Evolutionary conservation across 768 basidiomycete species (phyloP), one percentile per base, ranked within the genome.

Genomic region (Naganishia randhawae): DNA sequence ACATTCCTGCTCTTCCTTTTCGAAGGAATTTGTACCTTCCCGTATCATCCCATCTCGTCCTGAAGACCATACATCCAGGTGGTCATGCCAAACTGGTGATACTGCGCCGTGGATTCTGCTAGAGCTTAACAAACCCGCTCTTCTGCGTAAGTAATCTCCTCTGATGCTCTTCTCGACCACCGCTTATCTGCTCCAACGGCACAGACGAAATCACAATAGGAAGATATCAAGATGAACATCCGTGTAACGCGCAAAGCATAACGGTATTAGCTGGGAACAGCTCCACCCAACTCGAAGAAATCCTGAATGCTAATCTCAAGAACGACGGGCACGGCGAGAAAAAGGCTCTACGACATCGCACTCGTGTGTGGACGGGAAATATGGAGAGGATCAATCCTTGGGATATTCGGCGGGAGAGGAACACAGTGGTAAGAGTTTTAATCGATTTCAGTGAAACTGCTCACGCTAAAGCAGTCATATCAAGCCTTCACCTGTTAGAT

Each of bases 161-260:
- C 19, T 31, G n/a, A n/a, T 14, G 14, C 29, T 42, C 19, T 55
- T 5, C 22, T 41, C 27, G n/a, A 39, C 29, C 0, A 4, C 2
- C 22, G 42, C 39, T 39, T 31, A 50, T 27, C 19, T 41, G 22
- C 27, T 61, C 33, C n/a, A 3, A 2, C 35, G 22, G 16, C 1
- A 8, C 48, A 71, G 71, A 65, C 14, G 33, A 50, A 27, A 66
- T 73, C 50, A 67, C 37, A 5, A 69, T 71, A 32, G 73, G 73
- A 35, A 74, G 72, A 50, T 51, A 57, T 42, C 42, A 52, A 25
- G 65, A 69, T 68, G 66, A 54, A 17, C 73, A 74, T 65, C 73
- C 73, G 5, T 74, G 73, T 50, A 74, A 71, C 29, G 48, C 71
- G 25, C 71, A 72, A 35, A 37, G 37, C 19, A 64, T 71, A 29